phyloP scores from a whole-genome alignment of 1,284 basidiomycete species.

The Porodaedalea pini region DNA sequence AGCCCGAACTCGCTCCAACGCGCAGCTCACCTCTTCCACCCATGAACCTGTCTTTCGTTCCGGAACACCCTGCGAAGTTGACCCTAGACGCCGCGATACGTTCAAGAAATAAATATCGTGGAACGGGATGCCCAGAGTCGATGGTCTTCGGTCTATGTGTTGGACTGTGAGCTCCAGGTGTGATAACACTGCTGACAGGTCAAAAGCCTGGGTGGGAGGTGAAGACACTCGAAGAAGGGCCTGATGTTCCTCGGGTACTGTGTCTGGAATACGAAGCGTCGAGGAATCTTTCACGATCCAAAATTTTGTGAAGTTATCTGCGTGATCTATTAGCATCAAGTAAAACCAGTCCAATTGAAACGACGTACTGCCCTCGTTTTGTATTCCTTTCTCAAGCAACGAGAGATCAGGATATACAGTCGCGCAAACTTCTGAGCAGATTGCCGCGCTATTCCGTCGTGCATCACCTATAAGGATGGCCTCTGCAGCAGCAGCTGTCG shows the following conservation, averaged over 20 bases:
- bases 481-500: conserved; percentile 67
- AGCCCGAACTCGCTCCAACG: neutral
- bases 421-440: conserved; percentile 64
- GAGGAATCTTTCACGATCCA: conserved; percentile 44
- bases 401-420: conserved; percentile 55
- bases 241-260: neutral
- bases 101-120: conserved; percentile 51
- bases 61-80: too few relatives aligned
- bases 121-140: conserved; percentile 44
- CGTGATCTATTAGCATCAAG: conserved; percentile 26
- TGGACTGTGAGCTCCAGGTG: conserved; percentile 29
- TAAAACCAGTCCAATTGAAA: neutral
- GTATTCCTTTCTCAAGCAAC: conserved; percentile 56
- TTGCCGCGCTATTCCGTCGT: conserved; percentile 52
- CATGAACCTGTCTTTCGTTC: neutral
- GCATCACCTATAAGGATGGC: conserved; percentile 37
- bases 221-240: conserved; percentile 2
- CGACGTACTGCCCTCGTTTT: conserved; percentile 53
- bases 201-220: neutral
- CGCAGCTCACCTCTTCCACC: conserved; percentile 4
- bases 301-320: conserved; percentile 62
- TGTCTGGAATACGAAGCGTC: conserved; percentile 28
- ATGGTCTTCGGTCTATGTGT: conserved; percentile 66
- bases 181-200: conserved; percentile 18
- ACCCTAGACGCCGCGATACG: neutral